These are phyloP conservation scores for Sugiyamaella americana DNA, from an alignment of 805 yeast genomes.

Conservation along the genomic window DNA sequence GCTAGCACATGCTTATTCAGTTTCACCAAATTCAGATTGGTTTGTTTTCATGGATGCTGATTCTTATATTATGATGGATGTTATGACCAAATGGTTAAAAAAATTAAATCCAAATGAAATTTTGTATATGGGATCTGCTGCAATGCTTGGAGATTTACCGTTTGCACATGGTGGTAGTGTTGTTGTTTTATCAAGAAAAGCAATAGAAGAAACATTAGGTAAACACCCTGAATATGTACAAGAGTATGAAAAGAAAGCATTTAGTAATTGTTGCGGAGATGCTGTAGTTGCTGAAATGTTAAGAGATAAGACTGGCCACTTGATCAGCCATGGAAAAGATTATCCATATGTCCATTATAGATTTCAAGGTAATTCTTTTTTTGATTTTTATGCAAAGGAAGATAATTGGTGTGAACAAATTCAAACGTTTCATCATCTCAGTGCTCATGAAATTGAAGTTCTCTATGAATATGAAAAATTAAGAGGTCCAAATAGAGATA, in stretches of 20 bases:
- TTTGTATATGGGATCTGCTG: slow-evolving; percentile 31
- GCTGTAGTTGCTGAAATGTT: slow-evolving; percentile 27
- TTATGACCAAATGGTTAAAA: slow-evolving; percentile 24
- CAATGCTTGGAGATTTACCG: slow-evolving; percentile 16
- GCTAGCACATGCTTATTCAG: slow-evolving; percentile 30
- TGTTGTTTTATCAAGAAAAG: slow-evolving; percentile 30
- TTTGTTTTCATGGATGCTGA: slow-evolving; percentile 35
- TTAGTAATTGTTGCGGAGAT: slow-evolving; percentile 32
- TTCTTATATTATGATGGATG: slow-evolving; percentile 29
- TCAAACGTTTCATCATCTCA: slow-evolving; percentile 28
- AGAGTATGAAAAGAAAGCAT: slow-evolving; percentile 23
- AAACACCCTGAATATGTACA: slow-evolving; percentile 15
- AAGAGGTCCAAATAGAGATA: slow-evolving; percentile 15
- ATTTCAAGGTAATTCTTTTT: slow-evolving; percentile 31
- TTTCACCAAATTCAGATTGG: slow-evolving; percentile 30
- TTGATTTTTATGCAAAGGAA: slow-evolving; percentile 12
- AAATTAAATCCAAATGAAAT: slow-evolving; percentile 26
- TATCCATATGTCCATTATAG: slow-evolving; percentile 10
- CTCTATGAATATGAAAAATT: slow-evolving; percentile 32
- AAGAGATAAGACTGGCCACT: slow-evolving; percentile 15
- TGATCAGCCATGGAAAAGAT: slow-evolving; percentile 12
- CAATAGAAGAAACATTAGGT: slow-evolving; percentile 28
- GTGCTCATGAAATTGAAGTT: slow-evolving; percentile 23
- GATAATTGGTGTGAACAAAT: slow-evolving; percentile 29
- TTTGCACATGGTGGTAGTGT: slow-evolving; percentile 39